phyloP scores from a whole-genome alignment of 306 rosid genomes.

The Vicia villosa region DNA sequence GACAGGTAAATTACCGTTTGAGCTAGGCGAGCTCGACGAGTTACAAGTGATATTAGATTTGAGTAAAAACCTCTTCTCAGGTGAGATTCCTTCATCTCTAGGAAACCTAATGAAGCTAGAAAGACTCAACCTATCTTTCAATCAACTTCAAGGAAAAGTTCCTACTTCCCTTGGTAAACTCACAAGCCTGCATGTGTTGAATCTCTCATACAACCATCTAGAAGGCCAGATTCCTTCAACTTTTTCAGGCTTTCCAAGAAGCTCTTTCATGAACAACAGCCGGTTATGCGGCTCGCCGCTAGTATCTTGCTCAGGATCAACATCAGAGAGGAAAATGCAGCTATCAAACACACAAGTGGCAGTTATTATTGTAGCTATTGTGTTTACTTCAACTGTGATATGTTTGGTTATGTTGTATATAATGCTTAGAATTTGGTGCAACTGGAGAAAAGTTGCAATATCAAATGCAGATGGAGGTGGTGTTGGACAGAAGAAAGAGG shows the following conservation, averaged over 20 bases:
- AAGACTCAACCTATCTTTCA: slow-evolving; percentile 76
- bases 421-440: slow-evolving; percentile 95
- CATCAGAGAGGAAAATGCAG: slow-evolving; percentile 38
- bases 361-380: slow-evolving; percentile 76
- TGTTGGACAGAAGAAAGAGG: slow-evolving; percentile 42
- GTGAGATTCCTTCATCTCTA: slow-evolving; percentile 73
- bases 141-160: slow-evolving; percentile 67
- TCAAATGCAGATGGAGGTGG: slow-evolving; percentile 59
- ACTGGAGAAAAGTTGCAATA: slow-evolving; percentile 77
- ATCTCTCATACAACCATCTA: slow-evolving; percentile 78
- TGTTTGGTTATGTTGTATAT: slow-evolving; percentile 69
- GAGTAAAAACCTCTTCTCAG: slow-evolving; percentile 63
- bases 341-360: slow-evolving; percentile 64
- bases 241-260: slow-evolving; percentile 68
- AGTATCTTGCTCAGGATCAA: slow-evolving; percentile 52
- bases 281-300: slow-evolving; percentile 77
- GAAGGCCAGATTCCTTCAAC: slow-evolving; percentile 71
- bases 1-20: slow-evolving; percentile 63
- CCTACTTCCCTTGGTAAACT: slow-evolving; percentile 70
- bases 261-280: slow-evolving; percentile 69
- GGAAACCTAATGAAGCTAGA: slow-evolving; percentile 84
- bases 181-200: slow-evolving; percentile 79
- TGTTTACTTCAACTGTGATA: slow-evolving; percentile 66
- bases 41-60: slow-evolving; percentile 85
- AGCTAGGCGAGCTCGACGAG: slow-evolving; percentile 69